A percentile compares a stretch with the other conserved stretches of the same genome.
Conservation (phyloP, 192 early-diverging fungal genomes). For the Diversispora eburnea region DNA sequence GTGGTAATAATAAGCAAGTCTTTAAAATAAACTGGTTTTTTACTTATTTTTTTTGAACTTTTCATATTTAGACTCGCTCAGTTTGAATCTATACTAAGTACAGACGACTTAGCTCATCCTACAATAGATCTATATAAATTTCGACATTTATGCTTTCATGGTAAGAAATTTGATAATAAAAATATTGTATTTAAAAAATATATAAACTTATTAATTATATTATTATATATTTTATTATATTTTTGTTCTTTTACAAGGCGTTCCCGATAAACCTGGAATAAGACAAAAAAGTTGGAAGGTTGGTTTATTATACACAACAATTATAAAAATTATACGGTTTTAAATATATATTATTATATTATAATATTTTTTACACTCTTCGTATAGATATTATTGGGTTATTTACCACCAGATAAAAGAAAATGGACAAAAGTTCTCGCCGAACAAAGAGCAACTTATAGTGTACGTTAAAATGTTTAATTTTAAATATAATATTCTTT, state of each 20-base stretch:
- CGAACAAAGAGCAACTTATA: constrained; percentile 55
- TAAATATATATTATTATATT: neutral
- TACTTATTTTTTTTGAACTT: neutral
- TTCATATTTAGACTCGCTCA: constrained; percentile 17
- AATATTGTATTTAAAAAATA: neutral
- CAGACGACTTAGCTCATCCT: constrained; percentile 18
- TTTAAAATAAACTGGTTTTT: neutral
- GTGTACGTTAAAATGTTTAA: constrained; percentile 41
- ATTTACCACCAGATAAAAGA: constrained; percentile 63
- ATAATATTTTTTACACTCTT: neutral
- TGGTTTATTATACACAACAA: neutral
- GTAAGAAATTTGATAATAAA: constrained; percentile 30
- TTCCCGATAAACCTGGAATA: constrained; percentile 64
- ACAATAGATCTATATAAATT: constrained; percentile 50
- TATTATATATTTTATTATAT: neutral
- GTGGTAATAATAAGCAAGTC: neutral
- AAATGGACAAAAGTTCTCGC: constrained; percentile 49
- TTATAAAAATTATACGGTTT: too few species aligned
- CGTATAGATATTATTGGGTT: constrained; percentile 52
- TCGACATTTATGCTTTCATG: constrained; percentile 54
- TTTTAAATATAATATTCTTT: neutral
- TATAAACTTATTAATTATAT: neutral
- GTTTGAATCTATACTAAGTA: constrained; percentile 27
- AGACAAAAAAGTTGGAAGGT: constrained; percentile 68
- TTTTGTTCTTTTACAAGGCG: constrained; percentile 42